These are phyloP conservation scores for Carex arenaria DNA, from an alignment of 202 grass and related monocot species.

Conservation along the genomic window DNA sequence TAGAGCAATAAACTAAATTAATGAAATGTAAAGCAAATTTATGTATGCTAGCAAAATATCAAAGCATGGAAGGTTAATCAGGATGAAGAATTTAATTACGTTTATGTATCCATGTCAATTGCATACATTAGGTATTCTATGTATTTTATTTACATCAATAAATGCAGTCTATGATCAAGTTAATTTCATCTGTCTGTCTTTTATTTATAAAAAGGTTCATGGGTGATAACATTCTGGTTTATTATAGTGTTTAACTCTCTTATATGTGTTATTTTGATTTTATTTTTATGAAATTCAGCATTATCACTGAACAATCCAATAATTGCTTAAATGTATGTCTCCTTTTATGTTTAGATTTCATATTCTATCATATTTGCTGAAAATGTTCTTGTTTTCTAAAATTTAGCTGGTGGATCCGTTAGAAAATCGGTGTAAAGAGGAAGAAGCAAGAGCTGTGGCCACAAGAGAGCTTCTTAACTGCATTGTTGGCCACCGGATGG, in stretches of 20 bases:
- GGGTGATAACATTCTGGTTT: not conserved
- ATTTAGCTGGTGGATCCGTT: slow-evolving; percentile 92
- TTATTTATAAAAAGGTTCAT: not conserved
- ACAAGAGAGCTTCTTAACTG: slow-evolving; percentile 57
- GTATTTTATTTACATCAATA: not conserved
- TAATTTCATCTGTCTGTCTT: not conserved
- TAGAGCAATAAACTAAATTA: not conserved
- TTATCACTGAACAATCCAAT: not conserved
- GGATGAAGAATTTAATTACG: not conserved
- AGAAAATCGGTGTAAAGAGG: slow-evolving; percentile 85
- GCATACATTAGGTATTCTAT: not conserved
- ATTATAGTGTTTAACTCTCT: not conserved
- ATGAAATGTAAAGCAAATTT: not conserved
- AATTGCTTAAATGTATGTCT: not conserved
- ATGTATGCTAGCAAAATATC: not conserved
- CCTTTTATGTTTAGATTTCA: not conserved
- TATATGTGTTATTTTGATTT: not conserved
- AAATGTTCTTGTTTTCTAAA: slow-evolving; percentile 1
- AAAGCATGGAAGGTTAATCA: not conserved
- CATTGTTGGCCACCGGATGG: slow-evolving; percentile 59
- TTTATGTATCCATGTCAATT: not conserved
- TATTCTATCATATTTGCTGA: slow-evolving; percentile 4
- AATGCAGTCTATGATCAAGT: not conserved
- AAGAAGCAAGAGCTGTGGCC: slow-evolving; percentile 73
- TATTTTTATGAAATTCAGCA: not conserved